These are phyloP conservation scores for Colletotrichum sp. DNA, from an alignment of 2,329 filamentous ascomycete genomes.

Conservation along the genomic window DNA sequence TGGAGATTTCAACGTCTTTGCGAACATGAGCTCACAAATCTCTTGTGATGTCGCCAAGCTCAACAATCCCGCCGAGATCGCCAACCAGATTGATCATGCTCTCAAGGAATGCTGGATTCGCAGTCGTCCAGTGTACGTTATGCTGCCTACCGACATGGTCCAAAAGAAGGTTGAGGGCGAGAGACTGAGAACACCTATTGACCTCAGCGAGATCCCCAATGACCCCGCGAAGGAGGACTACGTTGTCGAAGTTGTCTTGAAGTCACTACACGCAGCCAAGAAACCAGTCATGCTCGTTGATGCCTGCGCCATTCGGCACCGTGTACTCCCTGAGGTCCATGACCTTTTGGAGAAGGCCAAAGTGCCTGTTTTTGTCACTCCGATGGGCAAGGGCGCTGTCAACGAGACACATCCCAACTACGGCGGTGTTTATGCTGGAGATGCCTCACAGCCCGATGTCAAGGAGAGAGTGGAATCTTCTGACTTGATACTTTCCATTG, in stretches of 20 bases:
- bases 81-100: constrained; percentile 78
- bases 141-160: constrained; percentile 82
- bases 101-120: constrained; percentile 76
- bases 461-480: constrained; percentile 69
- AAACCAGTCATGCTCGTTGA: constrained; percentile 83
- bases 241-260: constrained; percentile 80
- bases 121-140: constrained; percentile 83
- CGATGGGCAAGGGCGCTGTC: constrained; percentile 88
- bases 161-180: constrained; percentile 77
- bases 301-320: constrained; percentile 80
- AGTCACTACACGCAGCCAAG: constrained; percentile 74
- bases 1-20: constrained; percentile 83
- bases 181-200: constrained; percentile 72
- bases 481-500: constrained; percentile 75
- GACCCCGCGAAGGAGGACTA: constrained; percentile 77
- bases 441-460: constrained; percentile 71
- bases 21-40: constrained; percentile 76
- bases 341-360: constrained; percentile 74
- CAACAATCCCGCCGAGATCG: constrained; percentile 71
- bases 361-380: constrained; percentile 84
- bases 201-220: constrained; percentile 69
- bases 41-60: constrained; percentile 76
- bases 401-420: constrained; percentile 79
- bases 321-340: constrained; percentile 74
- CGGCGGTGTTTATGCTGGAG: constrained; percentile 86